Base-by-base conservation (phyloP, 1,284 basidiomycete species). In the Fomitiporia mediterranea region DNA sequence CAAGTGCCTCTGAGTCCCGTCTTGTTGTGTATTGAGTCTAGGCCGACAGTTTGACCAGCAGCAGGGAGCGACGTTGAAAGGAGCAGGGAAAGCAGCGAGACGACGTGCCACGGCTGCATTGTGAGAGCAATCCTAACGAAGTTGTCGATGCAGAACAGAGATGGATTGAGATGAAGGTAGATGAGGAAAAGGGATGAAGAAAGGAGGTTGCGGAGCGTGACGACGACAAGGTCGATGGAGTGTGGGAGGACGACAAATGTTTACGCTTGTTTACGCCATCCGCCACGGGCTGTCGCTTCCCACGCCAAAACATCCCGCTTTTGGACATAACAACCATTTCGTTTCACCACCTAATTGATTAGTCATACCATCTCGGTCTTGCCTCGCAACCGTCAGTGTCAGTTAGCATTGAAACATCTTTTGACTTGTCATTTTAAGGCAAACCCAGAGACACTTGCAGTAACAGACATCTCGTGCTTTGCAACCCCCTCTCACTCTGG, bases 1-100 rank as follows among this genome's bases (percentile, higher is more conserved):
- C 94, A 98, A 19, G 92, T 94, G 0, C 94, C 94, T 27, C 68
- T 62, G 52, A 97, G 73, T 51, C 73, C 53, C 0, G 89, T 89
- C 1, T 78, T 74, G 65, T 91, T 92, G 70, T 84, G 77, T 0
- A 51, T 64, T 1, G 63, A 0, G 57, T 72, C 51, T 61, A 67
- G 70, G 62, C 69, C 62, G 61, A 68, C 68, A 55, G 63, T 64
- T 64, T 75, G 75, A 28, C 65, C 66, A 32, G 71, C 55, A 42
- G 73, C 75, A 54, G 82, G 68, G 11, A 63, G 51, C 15, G 65
- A 62, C 7, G 64, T 63, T 7, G 65, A 65, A 25, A 69, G 61
- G 17, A 70, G 60, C 43, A 68, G 55, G 13, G 72, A 70, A 62
- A 76, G 69, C 55, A 80, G 65, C 57, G 73, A 44, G 21, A 51